A percentile compares a stretch with the other conserved stretches of the same genome.
phyloP scores from a whole-genome alignment of 148 eudicot species.

The Rheum nobile region DNA sequence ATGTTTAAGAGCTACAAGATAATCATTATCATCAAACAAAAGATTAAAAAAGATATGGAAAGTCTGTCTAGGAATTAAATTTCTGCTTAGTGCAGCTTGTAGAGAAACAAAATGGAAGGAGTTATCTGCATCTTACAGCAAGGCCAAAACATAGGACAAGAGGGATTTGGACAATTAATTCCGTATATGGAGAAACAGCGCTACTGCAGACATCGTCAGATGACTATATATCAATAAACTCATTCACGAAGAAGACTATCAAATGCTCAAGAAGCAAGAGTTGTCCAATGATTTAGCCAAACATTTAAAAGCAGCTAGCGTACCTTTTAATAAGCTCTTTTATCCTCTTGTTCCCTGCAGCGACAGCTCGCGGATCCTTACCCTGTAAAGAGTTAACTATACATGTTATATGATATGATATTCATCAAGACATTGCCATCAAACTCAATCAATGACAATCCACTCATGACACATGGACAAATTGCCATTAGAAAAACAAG shows the following conservation, averaged over 20 bases:
- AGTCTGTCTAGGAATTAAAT: background rate
- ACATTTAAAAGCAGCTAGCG: too few species aligned
- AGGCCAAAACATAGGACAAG: conserved; percentile 55
- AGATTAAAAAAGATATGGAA: too few species aligned
- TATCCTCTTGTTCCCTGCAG: conserved; percentile 43
- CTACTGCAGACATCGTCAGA: conserved; percentile 23
- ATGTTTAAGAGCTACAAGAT: conserved; percentile 51
- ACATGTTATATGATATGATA: background rate
- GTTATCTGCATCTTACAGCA: conserved; percentile 47
- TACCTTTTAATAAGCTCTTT: too few species aligned
- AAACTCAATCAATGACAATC: background rate
- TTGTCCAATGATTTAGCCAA: too few species aligned
- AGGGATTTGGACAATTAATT: conserved; percentile 48
- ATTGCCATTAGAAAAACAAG: background rate
- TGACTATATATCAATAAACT: background rate
- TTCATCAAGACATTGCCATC: too few species aligned
- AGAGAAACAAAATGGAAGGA: background rate
- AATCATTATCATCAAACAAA: background rate
- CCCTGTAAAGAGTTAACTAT: conserved; percentile 9
- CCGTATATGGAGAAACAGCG: conserved; percentile 54
- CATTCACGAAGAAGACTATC: background rate
- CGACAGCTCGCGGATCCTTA: conserved; percentile 49
- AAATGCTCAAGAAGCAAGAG: too few species aligned
- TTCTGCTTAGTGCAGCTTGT: too few species aligned
- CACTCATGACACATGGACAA: background rate